These are phyloP conservation scores for Kalaharituber pfeilii DNA, from an alignment of 2,329 filamentous ascomycete genomes.

Conservation along the genomic window DNA sequence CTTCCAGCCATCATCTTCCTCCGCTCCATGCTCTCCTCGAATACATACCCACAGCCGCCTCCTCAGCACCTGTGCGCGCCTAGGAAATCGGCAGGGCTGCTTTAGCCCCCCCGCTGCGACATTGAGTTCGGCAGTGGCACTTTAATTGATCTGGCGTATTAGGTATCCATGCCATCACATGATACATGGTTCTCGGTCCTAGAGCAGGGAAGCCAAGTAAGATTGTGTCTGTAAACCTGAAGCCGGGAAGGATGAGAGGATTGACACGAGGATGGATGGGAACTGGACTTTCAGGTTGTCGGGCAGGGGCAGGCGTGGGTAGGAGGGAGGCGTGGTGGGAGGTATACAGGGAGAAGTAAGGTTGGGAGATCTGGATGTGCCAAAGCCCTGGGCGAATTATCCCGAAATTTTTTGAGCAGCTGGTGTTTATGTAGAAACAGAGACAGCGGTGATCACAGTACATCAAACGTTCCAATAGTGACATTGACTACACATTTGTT, in stretches of 20 bases:
- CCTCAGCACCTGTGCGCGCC: constrained; percentile 24
- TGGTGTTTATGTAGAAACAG: background rate
- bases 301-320: background rate
- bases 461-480: too few relatives aligned
- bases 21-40: constrained; percentile 27
- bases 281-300: background rate
- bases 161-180: constrained; percentile 24
- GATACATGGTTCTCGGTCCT: constrained; percentile 29
- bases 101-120: constrained; percentile 29
- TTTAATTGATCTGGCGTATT: constrained; percentile 21
- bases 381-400: background rate
- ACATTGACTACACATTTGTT: too few relatives aligned
- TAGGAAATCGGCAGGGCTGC: constrained; percentile 24
- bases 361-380: background rate
- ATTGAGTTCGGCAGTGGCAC: constrained; percentile 31
- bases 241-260: background rate
- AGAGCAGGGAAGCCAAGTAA: constrained; percentile 24
- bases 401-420: constrained; percentile 1
- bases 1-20: constrained; percentile 34
- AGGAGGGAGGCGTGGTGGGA: background rate
- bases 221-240: constrained; percentile 6
- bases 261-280: constrained; percentile 1
- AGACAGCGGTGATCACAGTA: constrained; percentile 9
- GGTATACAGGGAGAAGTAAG: background rate
- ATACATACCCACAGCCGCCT: constrained; percentile 23